Conservation (phyloP, 495 filamentous ascomycete genomes). For the Penicillium crystallinum region DNA sequence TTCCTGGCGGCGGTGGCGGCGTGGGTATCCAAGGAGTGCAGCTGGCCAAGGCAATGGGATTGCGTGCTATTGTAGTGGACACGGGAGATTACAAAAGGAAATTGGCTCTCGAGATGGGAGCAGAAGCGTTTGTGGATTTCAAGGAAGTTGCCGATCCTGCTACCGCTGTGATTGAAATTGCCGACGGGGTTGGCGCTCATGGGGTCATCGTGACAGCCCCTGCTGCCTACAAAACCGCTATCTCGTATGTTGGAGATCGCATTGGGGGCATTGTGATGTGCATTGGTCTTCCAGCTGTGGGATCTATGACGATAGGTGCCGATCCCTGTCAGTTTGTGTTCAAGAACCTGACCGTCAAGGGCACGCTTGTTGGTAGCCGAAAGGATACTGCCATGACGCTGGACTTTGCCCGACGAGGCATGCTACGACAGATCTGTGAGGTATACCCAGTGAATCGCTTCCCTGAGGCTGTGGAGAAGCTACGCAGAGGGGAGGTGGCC, state of each 20-base stretch:
- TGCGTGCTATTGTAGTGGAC: slow-evolving; percentile 50
- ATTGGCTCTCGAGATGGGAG: slow-evolving; percentile 42
- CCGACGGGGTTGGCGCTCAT: slow-evolving; percentile 45
- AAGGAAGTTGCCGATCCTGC: slow-evolving; percentile 30
- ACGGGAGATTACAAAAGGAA: slow-evolving; percentile 36
- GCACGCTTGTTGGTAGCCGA: slow-evolving; percentile 45
- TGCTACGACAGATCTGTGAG: slow-evolving; percentile 38
- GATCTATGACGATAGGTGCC: slow-evolving; percentile 29
- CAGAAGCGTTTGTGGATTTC: slow-evolving; percentile 50
- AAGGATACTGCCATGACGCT: slow-evolving; percentile 40
- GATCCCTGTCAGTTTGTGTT: slow-evolving; percentile 41
- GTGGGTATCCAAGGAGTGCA: slow-evolving; percentile 60
- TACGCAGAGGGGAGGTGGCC: slow-evolving; percentile 39
- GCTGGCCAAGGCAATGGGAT: slow-evolving; percentile 52
- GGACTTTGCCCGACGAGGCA: slow-evolving; percentile 44
- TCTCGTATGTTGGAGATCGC: slow-evolving; percentile 35
- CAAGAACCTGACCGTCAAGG: slow-evolving; percentile 42
- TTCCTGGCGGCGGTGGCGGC: slow-evolving; percentile 50
- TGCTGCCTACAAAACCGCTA: slow-evolving; percentile 38
- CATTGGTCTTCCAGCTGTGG: slow-evolving; percentile 32
- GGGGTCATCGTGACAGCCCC: slow-evolving; percentile 48
- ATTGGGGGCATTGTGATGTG: slow-evolving; percentile 45
- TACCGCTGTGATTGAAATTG: slow-evolving; percentile 34
- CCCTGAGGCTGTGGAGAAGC: slow-evolving; percentile 35
- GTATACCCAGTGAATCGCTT: slow-evolving; percentile 36